A percentile compares a stretch with the other conserved stretches of the same genome.
These are phyloP conservation scores for Xylaria sp. DNA, from an alignment of 2,329 filamentous ascomycete species.

Conservation along the genomic window DNA sequence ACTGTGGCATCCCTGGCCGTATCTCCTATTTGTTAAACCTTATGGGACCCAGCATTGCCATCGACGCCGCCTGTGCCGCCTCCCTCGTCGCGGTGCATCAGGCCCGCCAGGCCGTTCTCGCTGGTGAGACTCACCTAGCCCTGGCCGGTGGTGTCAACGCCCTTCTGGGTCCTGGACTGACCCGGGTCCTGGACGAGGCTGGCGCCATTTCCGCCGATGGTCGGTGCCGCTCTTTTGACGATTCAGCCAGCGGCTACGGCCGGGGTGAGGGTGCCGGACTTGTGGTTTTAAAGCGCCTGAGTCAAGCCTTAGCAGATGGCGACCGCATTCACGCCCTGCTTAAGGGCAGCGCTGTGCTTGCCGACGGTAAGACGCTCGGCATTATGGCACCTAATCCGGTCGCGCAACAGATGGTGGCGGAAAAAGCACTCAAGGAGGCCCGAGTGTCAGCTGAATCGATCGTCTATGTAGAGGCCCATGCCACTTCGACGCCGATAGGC, in stretches of 20 bases:
- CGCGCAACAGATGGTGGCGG: background rate
- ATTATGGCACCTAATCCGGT: slow-evolving; percentile 10
- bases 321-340: slow-evolving; percentile 4
- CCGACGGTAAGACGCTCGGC: slow-evolving; percentile 9
- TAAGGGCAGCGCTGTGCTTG: background rate
- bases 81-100: slow-evolving; percentile 8
- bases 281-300: slow-evolving; percentile 23
- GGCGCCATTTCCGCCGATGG: slow-evolving; percentile 8
- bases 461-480: slow-evolving; percentile 10
- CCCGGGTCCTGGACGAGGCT: slow-evolving; percentile 3
- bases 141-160: slow-evolving; percentile 12
- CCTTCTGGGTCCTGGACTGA: slow-evolving; percentile 6
- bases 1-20: slow-evolving; percentile 43
- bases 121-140: background rate
- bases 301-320: background rate
- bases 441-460: background rate
- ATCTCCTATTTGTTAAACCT: slow-evolving; percentile 8
- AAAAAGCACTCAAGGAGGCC: background rate
- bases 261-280: slow-evolving; percentile 4
- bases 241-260: slow-evolving; percentile 3
- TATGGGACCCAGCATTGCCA: slow-evolving; percentile 5
- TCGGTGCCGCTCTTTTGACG: slow-evolving; percentile 7
- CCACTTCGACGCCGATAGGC: slow-evolving; percentile 7
- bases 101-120: background rate
- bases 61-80: slow-evolving; percentile 9